These are phyloP conservation scores for Vigna reflexopilosa DNA, from an alignment of 306 rosid genomes.

Conservation along the genomic window DNA sequence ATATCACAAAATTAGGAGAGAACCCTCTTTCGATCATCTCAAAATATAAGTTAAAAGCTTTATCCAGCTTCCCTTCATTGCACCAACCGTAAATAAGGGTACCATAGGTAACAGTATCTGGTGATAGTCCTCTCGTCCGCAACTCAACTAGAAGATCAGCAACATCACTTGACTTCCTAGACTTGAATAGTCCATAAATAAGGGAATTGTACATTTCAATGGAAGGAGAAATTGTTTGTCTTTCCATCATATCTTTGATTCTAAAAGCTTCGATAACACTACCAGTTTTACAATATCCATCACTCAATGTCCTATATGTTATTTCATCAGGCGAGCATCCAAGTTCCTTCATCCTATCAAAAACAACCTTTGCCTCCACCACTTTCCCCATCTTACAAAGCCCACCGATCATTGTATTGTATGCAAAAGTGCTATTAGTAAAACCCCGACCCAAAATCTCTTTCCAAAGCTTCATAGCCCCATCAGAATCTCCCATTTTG, in stretches of 20 bases:
- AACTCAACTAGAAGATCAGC: constrained; percentile 68
- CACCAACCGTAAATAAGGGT: constrained; percentile 90
- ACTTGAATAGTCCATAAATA: constrained; percentile 69
- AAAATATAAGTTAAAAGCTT: constrained; percentile 68
- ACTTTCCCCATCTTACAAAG: constrained; percentile 83
- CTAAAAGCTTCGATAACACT: constrained; percentile 66
- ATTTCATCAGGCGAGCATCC: constrained; percentile 76
- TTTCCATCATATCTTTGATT: constrained; percentile 70
- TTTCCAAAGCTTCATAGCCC: constrained; percentile 69
- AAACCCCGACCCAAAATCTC: constrained; percentile 66
- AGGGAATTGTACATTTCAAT: constrained; percentile 89
- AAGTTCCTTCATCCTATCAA: constrained; percentile 74
- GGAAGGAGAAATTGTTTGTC: constrained; percentile 56
- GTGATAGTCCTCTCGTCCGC: constrained; percentile 67
- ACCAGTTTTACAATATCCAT: constrained; percentile 76
- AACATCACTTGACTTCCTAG: constrained; percentile 55
- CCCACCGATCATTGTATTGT: constrained; percentile 79
- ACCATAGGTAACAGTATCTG: constrained; percentile 74
- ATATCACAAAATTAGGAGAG: constrained; percentile 60
- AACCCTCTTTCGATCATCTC: constrained; percentile 79
- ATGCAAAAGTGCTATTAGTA: constrained; percentile 59
- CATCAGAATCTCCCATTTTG: constrained; percentile 66
- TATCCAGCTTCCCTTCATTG: constrained; percentile 68
- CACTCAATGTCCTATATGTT: constrained; percentile 72
- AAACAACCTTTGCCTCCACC: constrained; percentile 68